A percentile compares a stretch with the other conserved stretches of the same genome.
Conservation (phyloP, 768 basidiomycete genomes). For the Mycena galopus region DNA sequence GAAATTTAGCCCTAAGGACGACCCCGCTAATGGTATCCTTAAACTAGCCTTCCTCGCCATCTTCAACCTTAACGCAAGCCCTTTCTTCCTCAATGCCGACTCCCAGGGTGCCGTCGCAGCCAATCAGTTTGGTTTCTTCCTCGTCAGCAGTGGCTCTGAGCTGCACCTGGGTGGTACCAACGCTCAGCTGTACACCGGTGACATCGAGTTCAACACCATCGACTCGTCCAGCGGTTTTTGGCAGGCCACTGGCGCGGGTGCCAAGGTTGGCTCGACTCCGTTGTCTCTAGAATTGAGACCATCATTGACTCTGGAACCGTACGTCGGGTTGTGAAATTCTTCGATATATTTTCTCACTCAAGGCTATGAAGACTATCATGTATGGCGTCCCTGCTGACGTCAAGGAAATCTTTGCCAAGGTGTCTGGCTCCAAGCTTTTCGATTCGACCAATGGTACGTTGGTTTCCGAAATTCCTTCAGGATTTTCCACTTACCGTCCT, state of each 20-base stretch:
- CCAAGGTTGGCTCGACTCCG: constrained; percentile 23
- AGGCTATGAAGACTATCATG: no score
- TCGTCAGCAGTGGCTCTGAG: constrained; percentile 56
- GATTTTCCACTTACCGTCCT: background rate
- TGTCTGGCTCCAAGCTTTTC: constrained; percentile 17
- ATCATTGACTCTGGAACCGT: constrained; percentile 55
- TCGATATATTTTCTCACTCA: no score
- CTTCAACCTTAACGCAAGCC: constrained; percentile 45
- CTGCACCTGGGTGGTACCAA: constrained; percentile 67
- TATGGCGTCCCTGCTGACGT: constrained; percentile 43
- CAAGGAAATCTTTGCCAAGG: constrained; percentile 37
- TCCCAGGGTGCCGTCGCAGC: constrained; percentile 45
- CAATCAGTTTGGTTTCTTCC: constrained; percentile 58
- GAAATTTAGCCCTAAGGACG: background rate
- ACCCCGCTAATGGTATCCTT: constrained; percentile 27
- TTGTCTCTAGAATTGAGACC: constrained; percentile 28
- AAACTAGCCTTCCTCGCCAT: constrained; percentile 53
- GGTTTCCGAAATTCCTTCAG: no score
- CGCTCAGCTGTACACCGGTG: constrained; percentile 56
- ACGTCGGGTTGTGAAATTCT: no score
- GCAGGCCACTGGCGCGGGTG: constrained; percentile 37
- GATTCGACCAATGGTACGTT: constrained; percentile 6
- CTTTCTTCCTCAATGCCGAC: constrained; percentile 58
- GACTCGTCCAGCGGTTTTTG: constrained; percentile 41
- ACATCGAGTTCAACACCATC: constrained; percentile 48